Conservation (phyloP, 2,329 filamentous ascomycete genomes). For the Aspergillus sojae region DNA sequence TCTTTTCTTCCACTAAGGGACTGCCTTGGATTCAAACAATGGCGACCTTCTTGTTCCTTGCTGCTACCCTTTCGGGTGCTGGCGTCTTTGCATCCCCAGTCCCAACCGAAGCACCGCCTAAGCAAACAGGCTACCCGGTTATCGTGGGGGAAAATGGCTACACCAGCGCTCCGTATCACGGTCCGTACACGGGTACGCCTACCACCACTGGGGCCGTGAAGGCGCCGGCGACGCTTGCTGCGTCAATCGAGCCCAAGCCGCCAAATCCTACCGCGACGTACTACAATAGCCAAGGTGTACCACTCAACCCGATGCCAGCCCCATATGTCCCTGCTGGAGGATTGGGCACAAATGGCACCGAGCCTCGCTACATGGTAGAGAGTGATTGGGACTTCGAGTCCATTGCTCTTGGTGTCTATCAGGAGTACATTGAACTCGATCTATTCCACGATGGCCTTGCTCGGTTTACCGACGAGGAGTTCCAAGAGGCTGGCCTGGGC, state of each 20-base stretch:
- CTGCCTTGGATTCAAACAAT: no score
- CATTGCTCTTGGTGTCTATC: conserved; percentile 72
- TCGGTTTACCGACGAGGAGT: no score
- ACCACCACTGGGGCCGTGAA: conserved; percentile 70
- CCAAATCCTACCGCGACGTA: conserved; percentile 64
- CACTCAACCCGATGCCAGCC: conserved; percentile 67
- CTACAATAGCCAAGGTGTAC: conserved; percentile 71
- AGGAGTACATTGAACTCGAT: conserved; percentile 84
- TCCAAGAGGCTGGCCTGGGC: no score
- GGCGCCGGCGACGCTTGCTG: conserved; percentile 53
- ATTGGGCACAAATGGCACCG: conserved; percentile 72
- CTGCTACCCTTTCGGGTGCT: no score
- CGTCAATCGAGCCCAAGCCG: conserved; percentile 55
- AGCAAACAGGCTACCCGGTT: no score
- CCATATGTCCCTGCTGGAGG: conserved; percentile 75
- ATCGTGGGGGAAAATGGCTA: no score
- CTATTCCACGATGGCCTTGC: conserved; percentile 66
- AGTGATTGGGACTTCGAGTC: conserved; percentile 85
- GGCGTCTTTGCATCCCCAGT: no score
- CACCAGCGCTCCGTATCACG: no score
- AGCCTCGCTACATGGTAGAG: conserved; percentile 74
- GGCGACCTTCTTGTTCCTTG: no score
- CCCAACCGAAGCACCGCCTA: no score
- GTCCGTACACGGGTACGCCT: conserved; percentile 36
- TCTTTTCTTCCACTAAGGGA: no score